Conservation (phyloP, 176 grass and related monocot genomes). For the Rhynchospora tenuis region DNA sequence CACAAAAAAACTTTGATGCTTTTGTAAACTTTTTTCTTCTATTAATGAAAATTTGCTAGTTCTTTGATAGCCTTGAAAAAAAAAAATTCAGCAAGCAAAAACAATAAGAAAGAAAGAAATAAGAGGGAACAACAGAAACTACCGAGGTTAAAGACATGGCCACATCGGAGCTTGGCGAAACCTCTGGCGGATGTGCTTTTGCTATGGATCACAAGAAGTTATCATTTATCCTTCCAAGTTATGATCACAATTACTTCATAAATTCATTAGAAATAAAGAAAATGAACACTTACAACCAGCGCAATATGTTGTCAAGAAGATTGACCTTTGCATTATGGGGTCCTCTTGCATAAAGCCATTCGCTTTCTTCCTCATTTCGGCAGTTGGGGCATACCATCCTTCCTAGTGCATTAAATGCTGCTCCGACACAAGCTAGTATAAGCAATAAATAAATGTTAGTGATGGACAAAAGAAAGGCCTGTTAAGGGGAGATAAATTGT, state of each 20-base stretch:
- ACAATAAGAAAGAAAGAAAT: neutral
- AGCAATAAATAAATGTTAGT: constrained; percentile 8
- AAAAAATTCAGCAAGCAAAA: neutral
- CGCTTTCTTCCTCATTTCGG: constrained; percentile 75
- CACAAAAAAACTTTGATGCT: too few species aligned
- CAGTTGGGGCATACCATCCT: constrained; percentile 85
- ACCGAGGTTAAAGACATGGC: constrained; percentile 95
- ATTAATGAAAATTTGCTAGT: too few species aligned
- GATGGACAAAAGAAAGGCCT: neutral
- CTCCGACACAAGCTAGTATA: constrained; percentile 85
- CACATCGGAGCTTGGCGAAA: constrained; percentile 79
- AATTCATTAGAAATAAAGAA: neutral
- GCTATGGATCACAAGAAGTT: too few species aligned
- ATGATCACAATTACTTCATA: neutral
- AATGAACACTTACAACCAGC: constrained; percentile 53
- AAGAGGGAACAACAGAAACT: constrained; percentile 9
- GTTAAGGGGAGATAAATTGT: neutral
- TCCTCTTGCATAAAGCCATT: constrained; percentile 71
- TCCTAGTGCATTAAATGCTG: constrained; percentile 95
- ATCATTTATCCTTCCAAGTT: neutral
- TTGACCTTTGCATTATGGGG: too few species aligned
- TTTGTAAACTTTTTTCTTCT: too few species aligned
- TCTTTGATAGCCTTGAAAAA: neutral
- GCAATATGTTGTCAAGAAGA: constrained; percentile 90
- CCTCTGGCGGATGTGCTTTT: too few species aligned